phyloP scores from a whole-genome alignment of 192 early-diverging fungal species.

The Podila minutissima region DNA sequence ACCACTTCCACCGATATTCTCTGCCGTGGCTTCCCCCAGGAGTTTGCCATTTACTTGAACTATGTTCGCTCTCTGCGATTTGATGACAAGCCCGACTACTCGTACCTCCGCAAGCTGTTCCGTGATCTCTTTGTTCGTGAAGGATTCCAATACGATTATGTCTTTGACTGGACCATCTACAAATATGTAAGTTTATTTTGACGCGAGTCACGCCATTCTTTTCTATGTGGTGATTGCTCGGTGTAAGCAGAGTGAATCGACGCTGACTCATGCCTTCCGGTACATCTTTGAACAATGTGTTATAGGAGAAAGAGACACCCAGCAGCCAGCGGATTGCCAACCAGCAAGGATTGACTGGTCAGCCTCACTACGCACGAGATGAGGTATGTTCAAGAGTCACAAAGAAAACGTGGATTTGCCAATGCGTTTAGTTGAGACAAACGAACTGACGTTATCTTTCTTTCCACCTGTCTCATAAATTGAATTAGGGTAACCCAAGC shows the following conservation, averaged over 20 bases:
- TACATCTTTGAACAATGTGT: too few relatives aligned
- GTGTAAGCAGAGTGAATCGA: too few relatives aligned
- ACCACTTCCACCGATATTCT: conserved; percentile 84
- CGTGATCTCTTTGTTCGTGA: conserved; percentile 84
- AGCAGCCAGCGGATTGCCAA: conserved; percentile 40
- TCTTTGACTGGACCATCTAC: conserved; percentile 90
- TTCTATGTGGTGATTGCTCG: neutral
- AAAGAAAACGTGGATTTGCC: neutral
- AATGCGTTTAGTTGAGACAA: too few relatives aligned
- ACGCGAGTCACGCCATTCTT: neutral
- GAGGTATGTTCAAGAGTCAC: conserved; percentile 1
- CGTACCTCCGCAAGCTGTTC: conserved; percentile 88
- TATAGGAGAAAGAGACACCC: conserved; percentile 44
- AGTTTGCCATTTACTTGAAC: conserved; percentile 90
- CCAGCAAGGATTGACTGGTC: conserved; percentile 6
- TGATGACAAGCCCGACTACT: conserved; percentile 93
- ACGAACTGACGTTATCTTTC: too few relatives aligned
- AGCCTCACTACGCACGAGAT: conserved; percentile 6
- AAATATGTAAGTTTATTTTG: conserved; percentile 61
- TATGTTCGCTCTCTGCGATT: conserved; percentile 87
- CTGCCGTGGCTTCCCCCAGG: conserved; percentile 84
- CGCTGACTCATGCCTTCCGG: too few relatives aligned
- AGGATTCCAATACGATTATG: conserved; percentile 87
- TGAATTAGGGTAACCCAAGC: neutral
- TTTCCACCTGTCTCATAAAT: too few relatives aligned